Evolutionary conservation across 148 eudicot species (phyloP), one percentile per base, ranked within the genome.

Genomic region (Nepenthes mirabilis): DNA sequence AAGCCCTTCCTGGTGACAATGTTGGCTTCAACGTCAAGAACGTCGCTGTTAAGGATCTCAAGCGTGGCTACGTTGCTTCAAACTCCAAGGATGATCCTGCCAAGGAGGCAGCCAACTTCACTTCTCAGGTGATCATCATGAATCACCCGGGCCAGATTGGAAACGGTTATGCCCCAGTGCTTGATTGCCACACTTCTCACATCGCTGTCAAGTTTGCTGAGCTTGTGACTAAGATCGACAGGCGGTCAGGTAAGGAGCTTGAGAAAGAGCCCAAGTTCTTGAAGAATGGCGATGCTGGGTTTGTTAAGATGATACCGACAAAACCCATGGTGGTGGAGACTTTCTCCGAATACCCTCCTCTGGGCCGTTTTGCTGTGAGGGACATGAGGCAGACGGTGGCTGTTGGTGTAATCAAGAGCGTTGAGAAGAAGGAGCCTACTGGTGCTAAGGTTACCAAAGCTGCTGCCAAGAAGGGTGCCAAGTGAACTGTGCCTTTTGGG

Each of bases 271-370:
- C 72, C 35, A 69, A 62, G 61, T 62, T 62, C 58, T 34, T 69
- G 57, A 69, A 63, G 62, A 69, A 63, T 14, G 73, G 73, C 23
- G 73, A 70, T 51, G 68, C 73, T 34, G 73, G 73, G 10, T 14
- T 70, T 11, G 68, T 70, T 23, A 70, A 70, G 74, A 64, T 70
- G 74, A 45, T 64, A 58, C 74, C 68, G 2, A 58, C 74, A 43
- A 64, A 70, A 50, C 74, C 74, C 55, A 70, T 64, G 74, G 74
- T 70, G 55, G 74, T 70, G 23, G 74, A 70, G 55, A 70, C 68
- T 14, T 70, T 70, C 60, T 58, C 74, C 9, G 64, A 64, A 64
- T 70, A 70, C 61, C 74, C 74, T 1, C 68, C 68, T 6, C 64
- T 70, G 4, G 68, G 74, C 11, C 68, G 68, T 43, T 70, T 70